Evolutionary conservation across 2,329 filamentous ascomycete species (phyloP).

Genomic region (Colletotrichum eremochloae): DNA sequence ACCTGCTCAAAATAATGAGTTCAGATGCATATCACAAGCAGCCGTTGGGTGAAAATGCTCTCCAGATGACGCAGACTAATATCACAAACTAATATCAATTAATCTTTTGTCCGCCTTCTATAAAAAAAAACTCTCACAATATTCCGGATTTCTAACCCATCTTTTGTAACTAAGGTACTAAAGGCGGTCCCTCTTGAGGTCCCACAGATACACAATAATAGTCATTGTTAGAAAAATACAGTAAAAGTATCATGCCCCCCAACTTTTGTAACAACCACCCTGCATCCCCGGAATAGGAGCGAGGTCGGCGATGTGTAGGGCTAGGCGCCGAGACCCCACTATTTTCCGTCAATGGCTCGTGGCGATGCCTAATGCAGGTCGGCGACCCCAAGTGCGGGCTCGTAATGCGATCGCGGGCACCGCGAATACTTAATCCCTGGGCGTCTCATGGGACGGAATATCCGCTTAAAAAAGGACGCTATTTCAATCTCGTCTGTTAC

Average conservation of each 20-base stretch:
- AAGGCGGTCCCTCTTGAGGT: too few species aligned
- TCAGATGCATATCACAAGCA: background rate
- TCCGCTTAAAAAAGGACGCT: background rate
- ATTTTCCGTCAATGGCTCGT: conserved; percentile 11
- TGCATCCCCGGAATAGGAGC: conserved; percentile 17
- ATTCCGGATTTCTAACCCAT: background rate
- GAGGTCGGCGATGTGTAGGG: conserved; percentile 37
- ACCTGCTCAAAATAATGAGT: background rate
- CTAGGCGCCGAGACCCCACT: conserved; percentile 24
- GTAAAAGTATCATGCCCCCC: too few species aligned
- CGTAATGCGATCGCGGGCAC: conserved; percentile 26
- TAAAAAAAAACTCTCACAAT: background rate
- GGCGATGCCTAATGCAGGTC: conserved; percentile 39
- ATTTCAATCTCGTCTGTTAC: background rate
- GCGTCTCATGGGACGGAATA: background rate
- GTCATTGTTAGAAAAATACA: too few species aligned
- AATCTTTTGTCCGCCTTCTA: background rate
- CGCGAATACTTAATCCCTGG: conserved; percentile 38
- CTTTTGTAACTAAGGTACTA: background rate
- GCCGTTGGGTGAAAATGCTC: background rate
- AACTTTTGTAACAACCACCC: background rate
- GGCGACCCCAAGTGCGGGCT: conserved; percentile 23
- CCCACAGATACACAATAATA: too few species aligned
- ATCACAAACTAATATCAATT: background rate
- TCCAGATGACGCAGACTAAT: background rate